Evolutionary conservation across 257 asterid genomes (phyloP).

Genomic region (Fraxinus excelsior): DNA sequence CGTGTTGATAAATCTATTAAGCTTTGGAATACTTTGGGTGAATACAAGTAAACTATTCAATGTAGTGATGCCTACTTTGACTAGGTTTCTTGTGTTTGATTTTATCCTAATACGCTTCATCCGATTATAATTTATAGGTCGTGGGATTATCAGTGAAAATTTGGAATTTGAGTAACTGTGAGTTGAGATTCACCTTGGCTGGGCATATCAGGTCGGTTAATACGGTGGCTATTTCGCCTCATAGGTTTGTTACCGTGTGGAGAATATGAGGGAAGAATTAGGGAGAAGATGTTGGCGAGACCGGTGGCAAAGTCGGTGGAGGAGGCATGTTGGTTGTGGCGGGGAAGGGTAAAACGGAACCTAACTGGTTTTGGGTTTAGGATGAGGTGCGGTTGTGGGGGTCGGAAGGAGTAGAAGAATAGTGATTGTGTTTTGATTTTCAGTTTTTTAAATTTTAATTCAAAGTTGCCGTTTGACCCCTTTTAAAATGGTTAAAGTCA

Average conservation of each 20-base stretch:
- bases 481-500: no score
- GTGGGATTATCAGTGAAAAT: slow-evolving; percentile 86
- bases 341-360: no score
- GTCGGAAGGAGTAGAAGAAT: no score
- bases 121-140: slow-evolving; percentile 84
- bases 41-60: slow-evolving; percentile 73
- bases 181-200: slow-evolving; percentile 59
- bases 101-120: slow-evolving; percentile 4
- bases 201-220: slow-evolving; percentile 80
- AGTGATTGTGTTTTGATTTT: no score
- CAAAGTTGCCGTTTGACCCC: no score
- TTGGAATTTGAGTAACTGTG: slow-evolving; percentile 77
- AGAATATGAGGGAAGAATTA: no score
- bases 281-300: no score
- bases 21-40: slow-evolving; percentile 78
- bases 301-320: no score
- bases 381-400: no score
- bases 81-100: slow-evolving; percentile 84
- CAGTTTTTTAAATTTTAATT: no score
- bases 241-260: slow-evolving; percentile 15
- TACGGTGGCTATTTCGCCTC: slow-evolving; percentile 71
- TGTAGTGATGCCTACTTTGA: slow-evolving; percentile 70
- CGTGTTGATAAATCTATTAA: slow-evolving; percentile 41
- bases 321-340: no score
- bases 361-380: no score